Evolutionary conservation across 2,329 filamentous ascomycete species (phyloP).

Genomic region (Lecanicillium sp.): DNA sequence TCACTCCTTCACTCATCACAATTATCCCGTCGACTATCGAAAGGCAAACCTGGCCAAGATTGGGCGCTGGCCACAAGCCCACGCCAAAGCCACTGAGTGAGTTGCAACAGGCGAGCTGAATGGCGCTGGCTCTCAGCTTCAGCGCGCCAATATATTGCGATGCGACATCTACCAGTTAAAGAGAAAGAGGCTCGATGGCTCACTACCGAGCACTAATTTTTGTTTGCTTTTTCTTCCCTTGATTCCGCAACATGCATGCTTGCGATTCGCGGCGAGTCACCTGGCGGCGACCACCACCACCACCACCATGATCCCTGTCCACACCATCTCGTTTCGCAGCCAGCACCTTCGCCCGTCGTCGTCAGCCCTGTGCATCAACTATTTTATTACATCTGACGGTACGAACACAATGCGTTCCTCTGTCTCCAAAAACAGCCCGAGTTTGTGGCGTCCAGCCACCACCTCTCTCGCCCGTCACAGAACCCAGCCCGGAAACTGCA

Average conservation of each 20-base stretch:
- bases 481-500: neutral
- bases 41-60: too few species aligned
- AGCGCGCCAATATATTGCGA: neutral
- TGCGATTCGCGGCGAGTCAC: neutral
- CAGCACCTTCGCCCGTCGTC: too few species aligned
- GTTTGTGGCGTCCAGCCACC: too few species aligned
- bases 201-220: neutral
- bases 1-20: too few species aligned
- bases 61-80: too few species aligned
- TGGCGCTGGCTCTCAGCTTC: too few species aligned
- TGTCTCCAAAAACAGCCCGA: too few species aligned
- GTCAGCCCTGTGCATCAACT: neutral
- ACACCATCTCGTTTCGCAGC: neutral
- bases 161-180: neutral
- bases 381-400: too few species aligned
- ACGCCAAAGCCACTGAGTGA: too few species aligned
- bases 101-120: too few species aligned
- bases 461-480: neutral
- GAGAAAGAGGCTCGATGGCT: conserved; percentile 1
- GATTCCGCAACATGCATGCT: neutral
- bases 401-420: too few species aligned
- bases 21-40: too few species aligned
- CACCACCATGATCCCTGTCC: neutral
- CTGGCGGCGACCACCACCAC: neutral
- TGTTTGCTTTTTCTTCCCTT: neutral